These are phyloP conservation scores for Colletotrichum karsti DNA, from an alignment of 2,329 filamentous ascomycete species.

Conservation along the genomic window DNA sequence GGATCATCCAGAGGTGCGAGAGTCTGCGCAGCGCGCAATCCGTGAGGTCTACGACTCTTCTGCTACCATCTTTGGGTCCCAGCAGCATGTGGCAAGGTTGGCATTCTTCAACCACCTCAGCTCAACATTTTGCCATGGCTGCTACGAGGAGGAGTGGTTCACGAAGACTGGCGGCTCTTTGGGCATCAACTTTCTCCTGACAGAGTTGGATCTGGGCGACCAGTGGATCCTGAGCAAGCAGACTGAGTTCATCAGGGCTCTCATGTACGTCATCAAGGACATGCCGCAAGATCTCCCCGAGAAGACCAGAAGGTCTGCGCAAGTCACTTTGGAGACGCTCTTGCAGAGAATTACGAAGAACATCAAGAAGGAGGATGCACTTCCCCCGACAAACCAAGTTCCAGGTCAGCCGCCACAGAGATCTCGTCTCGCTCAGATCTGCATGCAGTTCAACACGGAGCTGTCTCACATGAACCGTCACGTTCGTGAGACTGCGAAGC, in stretches of 20 bases:
- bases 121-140: constrained; percentile 89
- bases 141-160: constrained; percentile 98
- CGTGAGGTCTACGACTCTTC: constrained; percentile 81
- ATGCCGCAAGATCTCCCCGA: constrained; percentile 95
- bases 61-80: constrained; percentile 79
- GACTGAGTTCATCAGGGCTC: constrained; percentile 86
- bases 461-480: constrained; percentile 96
- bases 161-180: constrained; percentile 92
- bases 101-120: constrained; percentile 87
- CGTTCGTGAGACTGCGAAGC: constrained; percentile 87
- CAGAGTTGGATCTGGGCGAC: constrained; percentile 85
- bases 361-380: constrained; percentile 81
- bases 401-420: constrained; percentile 53
- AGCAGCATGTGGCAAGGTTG: constrained; percentile 76
- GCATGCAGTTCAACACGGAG: constrained; percentile 86
- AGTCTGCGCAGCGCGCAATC: constrained; percentile 83
- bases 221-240: constrained; percentile 85
- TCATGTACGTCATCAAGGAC: constrained; percentile 98
- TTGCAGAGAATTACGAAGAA: constrained; percentile 81
- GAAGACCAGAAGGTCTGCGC: constrained; percentile 83
- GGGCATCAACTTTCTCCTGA: constrained; percentile 89
- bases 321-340: constrained; percentile 83
- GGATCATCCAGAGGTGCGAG: constrained; percentile 80
- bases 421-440: constrained; percentile 77
- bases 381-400: constrained; percentile 38